Conservation (phyloP, 202 grass and related monocot genomes). For the Zoysia matrella region DNA sequence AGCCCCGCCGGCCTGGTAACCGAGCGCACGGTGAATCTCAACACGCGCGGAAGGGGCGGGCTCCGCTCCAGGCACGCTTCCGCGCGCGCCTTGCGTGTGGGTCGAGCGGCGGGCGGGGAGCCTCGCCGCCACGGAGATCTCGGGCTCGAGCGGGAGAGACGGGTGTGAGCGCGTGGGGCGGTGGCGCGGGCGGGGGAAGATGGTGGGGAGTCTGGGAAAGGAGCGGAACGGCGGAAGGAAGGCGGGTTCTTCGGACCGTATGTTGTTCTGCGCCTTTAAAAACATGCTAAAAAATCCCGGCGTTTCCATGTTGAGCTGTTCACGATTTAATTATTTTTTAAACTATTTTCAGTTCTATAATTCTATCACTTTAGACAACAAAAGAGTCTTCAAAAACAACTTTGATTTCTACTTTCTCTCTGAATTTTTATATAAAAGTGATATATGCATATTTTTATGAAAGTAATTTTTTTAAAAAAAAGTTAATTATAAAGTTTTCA, state of each 20-base stretch:
- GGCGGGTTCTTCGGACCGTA: conserved; percentile 37
- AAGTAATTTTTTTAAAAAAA: too few relatives aligned
- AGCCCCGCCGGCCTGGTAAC: conserved; percentile 24
- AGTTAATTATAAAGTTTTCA: too few relatives aligned
- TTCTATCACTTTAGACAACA: too few relatives aligned
- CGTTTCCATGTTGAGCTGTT: not conserved
- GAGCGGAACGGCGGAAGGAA: conserved; percentile 7
- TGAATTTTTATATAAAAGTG: too few relatives aligned
- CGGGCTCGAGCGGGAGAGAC: not conserved
- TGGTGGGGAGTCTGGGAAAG: not conserved
- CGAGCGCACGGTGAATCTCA: conserved; percentile 31
- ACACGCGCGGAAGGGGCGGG: not conserved
- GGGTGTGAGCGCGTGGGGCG: conserved; percentile 35
- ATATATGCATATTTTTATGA: too few relatives aligned
- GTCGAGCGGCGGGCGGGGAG: not conserved
- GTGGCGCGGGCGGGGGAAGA: conserved; percentile 19
- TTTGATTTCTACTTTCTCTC: too few relatives aligned
- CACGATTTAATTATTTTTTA: not conserved
- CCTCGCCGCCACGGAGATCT: conserved; percentile 30
- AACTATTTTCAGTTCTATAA: not conserved
- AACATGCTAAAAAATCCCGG: conserved; percentile 16
- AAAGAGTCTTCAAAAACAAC: too few relatives aligned
- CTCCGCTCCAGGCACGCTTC: not conserved
- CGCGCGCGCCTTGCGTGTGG: conserved; percentile 11
- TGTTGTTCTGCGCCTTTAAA: not conserved